Conservation (phyloP, 2,329 filamentous ascomycete genomes). For the Parastagonospora nodorum region DNA sequence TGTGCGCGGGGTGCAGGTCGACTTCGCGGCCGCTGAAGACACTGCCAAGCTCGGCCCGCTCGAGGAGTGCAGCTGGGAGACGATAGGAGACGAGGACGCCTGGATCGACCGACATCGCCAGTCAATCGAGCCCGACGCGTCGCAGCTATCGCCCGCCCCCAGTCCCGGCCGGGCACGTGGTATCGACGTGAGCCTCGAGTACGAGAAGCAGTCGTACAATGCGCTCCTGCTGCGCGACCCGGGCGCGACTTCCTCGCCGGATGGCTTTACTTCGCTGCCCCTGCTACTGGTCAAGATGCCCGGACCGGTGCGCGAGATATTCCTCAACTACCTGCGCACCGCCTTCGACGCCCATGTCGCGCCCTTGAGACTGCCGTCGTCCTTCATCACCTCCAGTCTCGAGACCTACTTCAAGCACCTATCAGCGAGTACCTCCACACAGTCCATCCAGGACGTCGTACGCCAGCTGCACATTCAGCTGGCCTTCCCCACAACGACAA, state of each 20-base stretch:
- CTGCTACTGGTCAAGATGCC: slow-evolving; percentile 59
- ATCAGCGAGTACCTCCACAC: slow-evolving; percentile 40
- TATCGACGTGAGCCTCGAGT: slow-evolving; percentile 55
- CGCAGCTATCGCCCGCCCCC: slow-evolving; percentile 23
- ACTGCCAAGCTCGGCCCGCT: slow-evolving; percentile 54
- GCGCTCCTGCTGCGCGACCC: slow-evolving; percentile 55
- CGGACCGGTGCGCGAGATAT: slow-evolving; percentile 53
- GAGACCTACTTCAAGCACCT: slow-evolving; percentile 66
- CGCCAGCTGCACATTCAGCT: slow-evolving; percentile 44
- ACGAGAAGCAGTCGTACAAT: slow-evolving; percentile 56
- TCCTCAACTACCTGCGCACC: slow-evolving; percentile 55
- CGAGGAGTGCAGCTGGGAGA: slow-evolving; percentile 53
- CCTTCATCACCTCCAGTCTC: slow-evolving; percentile 52
- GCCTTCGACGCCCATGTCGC: slow-evolving; percentile 58
- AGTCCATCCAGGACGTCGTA: slow-evolving; percentile 37
- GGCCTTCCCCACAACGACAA: slow-evolving; percentile 35
- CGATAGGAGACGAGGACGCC: slow-evolving; percentile 48
- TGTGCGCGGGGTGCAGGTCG: slow-evolving; percentile 53
- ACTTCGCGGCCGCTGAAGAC: slow-evolving; percentile 44
- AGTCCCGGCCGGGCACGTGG: slow-evolving; percentile 45
- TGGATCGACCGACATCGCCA: slow-evolving; percentile 47
- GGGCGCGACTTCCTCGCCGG: slow-evolving; percentile 30
- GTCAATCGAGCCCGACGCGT: slow-evolving; percentile 39
- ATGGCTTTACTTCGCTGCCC: slow-evolving; percentile 54
- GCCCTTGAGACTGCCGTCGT: slow-evolving; percentile 50